These are phyloP conservation scores for Petasospora rhodanensis DNA, from an alignment of 1,139 yeast genomes.

Conservation along the genomic window DNA sequence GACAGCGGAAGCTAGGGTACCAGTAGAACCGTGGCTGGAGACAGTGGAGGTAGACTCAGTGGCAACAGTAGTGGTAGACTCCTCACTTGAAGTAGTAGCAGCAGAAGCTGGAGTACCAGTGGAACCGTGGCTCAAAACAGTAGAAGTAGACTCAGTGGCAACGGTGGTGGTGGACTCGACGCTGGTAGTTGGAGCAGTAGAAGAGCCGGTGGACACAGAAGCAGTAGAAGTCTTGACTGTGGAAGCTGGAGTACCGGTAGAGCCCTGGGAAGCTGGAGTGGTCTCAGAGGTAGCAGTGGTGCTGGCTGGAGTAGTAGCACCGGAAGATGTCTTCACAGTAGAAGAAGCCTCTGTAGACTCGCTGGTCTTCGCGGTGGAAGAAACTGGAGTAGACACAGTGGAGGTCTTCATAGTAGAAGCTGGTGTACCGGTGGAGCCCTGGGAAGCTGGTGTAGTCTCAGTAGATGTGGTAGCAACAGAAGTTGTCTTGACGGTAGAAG, in stretches of 20 bases:
- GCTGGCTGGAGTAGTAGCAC: not conserved
- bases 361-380: no score
- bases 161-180: not conserved
- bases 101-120: no score
- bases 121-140: not conserved
- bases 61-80: no score
- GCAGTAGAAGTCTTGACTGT: not conserved
- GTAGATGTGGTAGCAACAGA: not conserved
- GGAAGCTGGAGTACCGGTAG: constrained; percentile 1
- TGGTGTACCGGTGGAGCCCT: not conserved
- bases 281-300: not conserved
- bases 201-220: not conserved
- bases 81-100: no score
- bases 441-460: not conserved
- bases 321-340: constrained; percentile 2
- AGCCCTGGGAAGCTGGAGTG: no score
- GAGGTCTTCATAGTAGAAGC: not conserved
- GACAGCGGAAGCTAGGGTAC: no score
- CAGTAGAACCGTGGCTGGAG: no score
- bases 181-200: no score
- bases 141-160: no score
- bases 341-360: not conserved
- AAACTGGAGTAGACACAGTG: not conserved
- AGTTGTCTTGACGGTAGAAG: no score
- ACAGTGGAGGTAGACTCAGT: no score